These are phyloP conservation scores for Schizophyllum amplum DNA, from an alignment of 1,284 basidiomycete species.

Conservation along the genomic window DNA sequence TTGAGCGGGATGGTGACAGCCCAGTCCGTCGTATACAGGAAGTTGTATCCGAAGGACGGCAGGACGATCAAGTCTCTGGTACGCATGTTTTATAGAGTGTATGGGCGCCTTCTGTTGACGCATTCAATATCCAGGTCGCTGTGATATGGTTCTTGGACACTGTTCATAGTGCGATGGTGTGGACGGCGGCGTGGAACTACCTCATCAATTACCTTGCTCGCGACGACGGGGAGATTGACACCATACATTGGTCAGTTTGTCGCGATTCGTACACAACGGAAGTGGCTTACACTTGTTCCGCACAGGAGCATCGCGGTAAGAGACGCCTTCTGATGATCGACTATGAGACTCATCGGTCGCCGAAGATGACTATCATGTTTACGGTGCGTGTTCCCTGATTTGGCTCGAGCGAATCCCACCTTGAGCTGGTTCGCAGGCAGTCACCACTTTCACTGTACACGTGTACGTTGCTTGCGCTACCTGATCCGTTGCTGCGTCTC, in stretches of 20 bases:
- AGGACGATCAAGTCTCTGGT: background rate
- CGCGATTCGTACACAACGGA: background rate
- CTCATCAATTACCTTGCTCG: slow-evolving; percentile 7
- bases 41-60: slow-evolving; percentile 11
- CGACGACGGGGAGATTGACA: background rate
- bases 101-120: background rate
- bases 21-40: slow-evolving; percentile 12
- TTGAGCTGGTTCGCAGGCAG: background rate
- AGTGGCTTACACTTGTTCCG: background rate
- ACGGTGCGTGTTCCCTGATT: background rate
- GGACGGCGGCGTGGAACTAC: slow-evolving; percentile 9
- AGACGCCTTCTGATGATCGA: background rate
- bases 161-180: slow-evolving; percentile 12
- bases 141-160: slow-evolving; percentile 5
- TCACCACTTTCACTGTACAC: background rate
- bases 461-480: background rate
- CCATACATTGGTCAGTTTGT: background rate
- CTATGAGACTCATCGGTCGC: background rate
- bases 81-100: background rate
- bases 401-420: background rate
- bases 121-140: background rate
- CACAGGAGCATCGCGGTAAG: background rate
- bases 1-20: slow-evolving; percentile 12
- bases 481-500: background rate
- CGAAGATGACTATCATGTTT: background rate